Conservation (phyloP, 164 flowering plant species). For the Sextonia rubra region DNA sequence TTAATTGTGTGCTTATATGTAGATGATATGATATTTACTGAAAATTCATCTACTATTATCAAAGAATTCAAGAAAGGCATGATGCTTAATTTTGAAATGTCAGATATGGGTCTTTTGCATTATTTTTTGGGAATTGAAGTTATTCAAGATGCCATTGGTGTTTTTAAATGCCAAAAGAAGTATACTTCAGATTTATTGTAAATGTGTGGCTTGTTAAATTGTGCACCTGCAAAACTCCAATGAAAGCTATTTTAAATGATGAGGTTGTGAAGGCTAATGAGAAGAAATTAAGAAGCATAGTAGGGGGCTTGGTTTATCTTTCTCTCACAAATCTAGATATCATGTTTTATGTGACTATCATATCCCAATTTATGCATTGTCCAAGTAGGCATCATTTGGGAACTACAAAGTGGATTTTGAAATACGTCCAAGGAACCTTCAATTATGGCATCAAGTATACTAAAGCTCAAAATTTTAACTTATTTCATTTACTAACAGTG, state of each 20-base stretch:
- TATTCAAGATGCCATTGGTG: background rate
- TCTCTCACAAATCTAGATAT: slow-evolving; percentile 6
- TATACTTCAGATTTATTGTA: slow-evolving; percentile 1
- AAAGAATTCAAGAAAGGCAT: slow-evolving; percentile 5
- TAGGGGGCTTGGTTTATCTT: slow-evolving; percentile 7
- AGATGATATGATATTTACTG: slow-evolving; percentile 7
- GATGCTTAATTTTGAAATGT: slow-evolving; percentile 8
- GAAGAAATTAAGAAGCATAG: background rate
- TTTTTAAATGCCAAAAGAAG: background rate
- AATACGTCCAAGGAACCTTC: background rate
- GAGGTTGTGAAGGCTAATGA: slow-evolving; percentile 3
- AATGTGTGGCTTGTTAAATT: slow-evolving; percentile 3
- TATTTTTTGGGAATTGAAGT: slow-evolving; percentile 3
- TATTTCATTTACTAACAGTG: background rate
- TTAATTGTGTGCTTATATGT: slow-evolving; percentile 5
- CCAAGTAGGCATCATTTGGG: background rate
- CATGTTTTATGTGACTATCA: background rate
- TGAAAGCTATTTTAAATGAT: slow-evolving; percentile 9
- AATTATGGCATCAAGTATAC: background rate
- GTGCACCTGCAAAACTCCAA: slow-evolving; percentile 2
- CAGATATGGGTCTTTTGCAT: slow-evolving; percentile 3
- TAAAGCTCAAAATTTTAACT: background rate
- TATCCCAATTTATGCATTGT: background rate
- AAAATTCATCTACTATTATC: background rate
- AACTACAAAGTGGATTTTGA: background rate